Conservation (phyloP, 2,329 filamentous ascomycete genomes). For the Drechmeria coniospora region DNA sequence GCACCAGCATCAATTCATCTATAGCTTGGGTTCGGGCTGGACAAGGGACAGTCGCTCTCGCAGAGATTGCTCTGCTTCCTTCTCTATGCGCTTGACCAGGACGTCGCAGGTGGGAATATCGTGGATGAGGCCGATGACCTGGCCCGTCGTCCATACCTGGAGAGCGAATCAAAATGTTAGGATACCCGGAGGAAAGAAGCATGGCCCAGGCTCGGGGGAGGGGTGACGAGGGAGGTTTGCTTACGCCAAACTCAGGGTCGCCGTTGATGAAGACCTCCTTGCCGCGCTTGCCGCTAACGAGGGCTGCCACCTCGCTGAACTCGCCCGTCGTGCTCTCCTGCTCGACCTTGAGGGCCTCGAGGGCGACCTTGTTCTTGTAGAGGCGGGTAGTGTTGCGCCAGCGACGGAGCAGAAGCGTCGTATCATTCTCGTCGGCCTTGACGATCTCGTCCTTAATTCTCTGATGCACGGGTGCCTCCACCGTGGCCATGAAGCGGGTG, state of each 20-base stretch:
- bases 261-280: constrained; percentile 85
- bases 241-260: constrained; percentile 76
- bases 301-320: constrained; percentile 75
- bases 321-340: constrained; percentile 68
- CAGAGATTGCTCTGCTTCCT: constrained; percentile 54
- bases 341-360: constrained; percentile 71
- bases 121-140: constrained; percentile 81
- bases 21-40: constrained; percentile 43
- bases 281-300: constrained; percentile 80
- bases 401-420: constrained; percentile 68
- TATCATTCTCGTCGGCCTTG: constrained; percentile 76
- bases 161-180: constrained; percentile 7
- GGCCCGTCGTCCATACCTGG: constrained; percentile 90
- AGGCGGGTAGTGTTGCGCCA: constrained; percentile 89
- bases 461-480: constrained; percentile 79
- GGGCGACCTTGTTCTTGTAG: constrained; percentile 79
- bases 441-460: constrained; percentile 95
- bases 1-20: constrained; percentile 7
- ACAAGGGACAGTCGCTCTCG: constrained; percentile 42
- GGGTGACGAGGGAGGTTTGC: constrained; percentile 17
- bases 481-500: constrained; percentile 91
- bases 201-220: not conserved
- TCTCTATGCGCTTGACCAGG: constrained; percentile 58
- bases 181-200: constrained; percentile 4
- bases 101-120: constrained; percentile 64